phyloP scores from a whole-genome alignment of 495 filamentous ascomycete species.

The Lophiostoma macrostomum region DNA sequence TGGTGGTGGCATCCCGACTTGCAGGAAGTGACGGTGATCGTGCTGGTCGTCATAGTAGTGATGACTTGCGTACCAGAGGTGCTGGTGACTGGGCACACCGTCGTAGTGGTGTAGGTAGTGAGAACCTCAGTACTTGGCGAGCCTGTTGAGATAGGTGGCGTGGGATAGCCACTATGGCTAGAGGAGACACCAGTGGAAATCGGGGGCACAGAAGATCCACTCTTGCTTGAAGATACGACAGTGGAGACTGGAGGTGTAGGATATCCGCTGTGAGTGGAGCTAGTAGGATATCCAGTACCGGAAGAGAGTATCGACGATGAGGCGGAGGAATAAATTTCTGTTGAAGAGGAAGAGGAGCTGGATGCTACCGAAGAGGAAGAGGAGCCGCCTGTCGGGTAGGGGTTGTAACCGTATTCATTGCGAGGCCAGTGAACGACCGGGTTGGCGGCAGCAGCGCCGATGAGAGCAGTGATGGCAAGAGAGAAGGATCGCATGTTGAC shows the following conservation, averaged over 20 bases:
- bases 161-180: too few species aligned
- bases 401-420: constrained; percentile 9
- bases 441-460: constrained; percentile 28
- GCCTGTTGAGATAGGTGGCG: constrained; percentile 19
- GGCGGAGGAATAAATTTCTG: background rate
- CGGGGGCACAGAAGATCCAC: too few species aligned
- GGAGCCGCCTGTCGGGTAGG: constrained; percentile 10
- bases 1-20: constrained; percentile 31
- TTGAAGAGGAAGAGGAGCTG: background rate
- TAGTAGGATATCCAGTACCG: too few species aligned
- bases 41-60: constrained; percentile 30
- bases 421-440: constrained; percentile 17
- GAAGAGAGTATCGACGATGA: too few species aligned
- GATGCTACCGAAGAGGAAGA: background rate
- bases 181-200: constrained; percentile 8
- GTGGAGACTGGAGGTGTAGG: too few species aligned
- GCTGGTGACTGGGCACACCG: constrained; percentile 33
- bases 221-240: too few species aligned
- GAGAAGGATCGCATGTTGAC: constrained; percentile 26
- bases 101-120: constrained; percentile 37
- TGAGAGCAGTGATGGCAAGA: constrained; percentile 24
- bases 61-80: constrained; percentile 27
- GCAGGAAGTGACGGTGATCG: constrained; percentile 36
- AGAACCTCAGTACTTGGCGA: constrained; percentile 21
- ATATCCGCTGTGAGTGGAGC: too few species aligned